Base-by-base conservation (phyloP, 78 protist genomes). In the Planoprotostelium fungivorum region DNA sequence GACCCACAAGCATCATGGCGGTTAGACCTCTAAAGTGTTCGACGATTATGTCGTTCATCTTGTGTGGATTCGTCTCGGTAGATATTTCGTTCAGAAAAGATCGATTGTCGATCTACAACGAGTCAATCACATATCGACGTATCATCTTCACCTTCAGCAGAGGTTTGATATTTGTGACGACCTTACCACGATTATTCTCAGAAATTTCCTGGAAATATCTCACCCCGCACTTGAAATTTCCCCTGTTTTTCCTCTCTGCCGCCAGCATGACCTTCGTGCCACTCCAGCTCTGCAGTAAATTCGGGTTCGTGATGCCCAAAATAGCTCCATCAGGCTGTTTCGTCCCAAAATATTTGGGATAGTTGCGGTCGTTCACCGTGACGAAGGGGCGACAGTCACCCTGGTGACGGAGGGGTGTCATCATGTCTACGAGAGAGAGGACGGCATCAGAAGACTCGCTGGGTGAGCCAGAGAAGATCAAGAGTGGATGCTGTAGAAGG, bases 381-480 rank as follows among this genome's bases (percentile, higher is more conserved):
- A 96, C 91, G 84, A 88, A 96, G 0, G 97, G 96, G 86, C 97
- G 92, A n/a, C 38, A 93, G n/a, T 95, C 96, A 86, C 93, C 92
- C 38, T 89, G 85, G 36, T 88, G 90, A 23, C 34, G 84, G 36
- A 95, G 38, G 0, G 95, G 96, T 29, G 91, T 63, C 1, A 95
- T 92, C n/a, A 92, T n/a, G 31, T 89, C 38, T 29, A 92, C 95
- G 28, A 94, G 88, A 0, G 94, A 89, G 73, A 94, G 63, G 16
- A 94, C 96, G 0, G 93, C 86, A 86, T 94, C 91, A 0, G 94
- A 88, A 63, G 90, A 90, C 51, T 35, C 87, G 29, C 88, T 89
- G 0, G 96, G 96, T 0, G 85, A 84, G 1, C 89, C 92, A 16
- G 97, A 84, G 34, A 88, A 63, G 0, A 96, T 94, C 1, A 96